phyloP scores from a whole-genome alignment of 2,329 filamentous ascomycete genomes.

The Byssothecium circinans region DNA sequence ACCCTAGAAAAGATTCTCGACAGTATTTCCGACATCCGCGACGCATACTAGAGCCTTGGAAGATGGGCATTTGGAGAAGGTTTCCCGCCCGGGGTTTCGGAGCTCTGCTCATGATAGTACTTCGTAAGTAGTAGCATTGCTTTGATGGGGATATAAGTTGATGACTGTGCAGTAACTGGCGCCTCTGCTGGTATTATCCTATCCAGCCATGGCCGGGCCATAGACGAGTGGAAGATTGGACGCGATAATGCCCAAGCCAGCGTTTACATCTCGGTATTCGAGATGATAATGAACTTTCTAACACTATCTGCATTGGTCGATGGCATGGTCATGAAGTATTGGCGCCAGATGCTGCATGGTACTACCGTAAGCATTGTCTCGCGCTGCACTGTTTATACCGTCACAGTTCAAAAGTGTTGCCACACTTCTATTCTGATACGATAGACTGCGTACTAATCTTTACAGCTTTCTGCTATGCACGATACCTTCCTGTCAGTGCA shows the following conservation, averaged over 20 bases:
- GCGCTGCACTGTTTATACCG: no score
- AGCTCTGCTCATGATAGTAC: constrained; percentile 13
- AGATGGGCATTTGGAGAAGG: constrained; percentile 16
- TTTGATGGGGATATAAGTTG: not conserved
- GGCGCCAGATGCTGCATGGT: constrained; percentile 20
- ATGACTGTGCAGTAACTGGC: constrained; percentile 13
- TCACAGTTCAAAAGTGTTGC: no score
- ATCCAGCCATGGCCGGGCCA: constrained; percentile 15
- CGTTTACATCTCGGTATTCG: constrained; percentile 24
- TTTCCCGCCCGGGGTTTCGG: constrained; percentile 25
- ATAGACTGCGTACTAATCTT: no score
- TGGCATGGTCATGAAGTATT: constrained; percentile 23
- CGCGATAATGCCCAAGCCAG: constrained; percentile 17
- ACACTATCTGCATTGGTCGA: constrained; percentile 21
- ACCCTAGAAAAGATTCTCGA: constrained; percentile 3
- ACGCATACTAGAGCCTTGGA: constrained; percentile 24
- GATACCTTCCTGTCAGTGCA: constrained; percentile 21
- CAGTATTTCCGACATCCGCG: constrained; percentile 23
- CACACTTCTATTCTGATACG: no score
- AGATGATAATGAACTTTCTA: constrained; percentile 23
- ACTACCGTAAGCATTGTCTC: constrained; percentile 19
- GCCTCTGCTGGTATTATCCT: constrained; percentile 22
- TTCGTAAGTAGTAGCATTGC: constrained; percentile 10
- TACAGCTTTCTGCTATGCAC: constrained; percentile 18
- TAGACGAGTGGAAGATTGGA: constrained; percentile 20